Evolutionary conservation across 768 basidiomycete genomes (phyloP), one percentile per base, ranked within the genome.

Genomic region (Gyrodon lividus): DNA sequence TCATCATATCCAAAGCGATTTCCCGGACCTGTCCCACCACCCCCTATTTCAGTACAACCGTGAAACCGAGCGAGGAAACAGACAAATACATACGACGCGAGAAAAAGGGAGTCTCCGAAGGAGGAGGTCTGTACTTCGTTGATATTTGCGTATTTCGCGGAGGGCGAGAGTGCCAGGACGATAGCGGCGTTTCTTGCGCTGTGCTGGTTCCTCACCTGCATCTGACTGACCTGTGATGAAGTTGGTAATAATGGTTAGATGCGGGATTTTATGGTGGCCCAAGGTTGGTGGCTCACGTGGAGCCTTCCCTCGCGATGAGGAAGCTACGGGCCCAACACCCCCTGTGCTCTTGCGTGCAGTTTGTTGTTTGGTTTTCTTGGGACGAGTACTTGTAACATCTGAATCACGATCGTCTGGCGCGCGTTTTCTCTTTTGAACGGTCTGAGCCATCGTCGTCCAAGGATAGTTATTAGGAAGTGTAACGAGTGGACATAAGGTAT

Each of bases 81-180:
- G 10, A 42, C 34, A 44, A 45, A 17, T 22, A 80, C 89, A 64
- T 61, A 97, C 94, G 61, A 97, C 75, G 60, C 94, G 89, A 42
- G 92, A 89, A 67, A 98, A 98, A 0, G 94, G 94, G 38, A 97
- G 78, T 68, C 89, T 96, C 57, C 82, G 81, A 51, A 98, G 73
- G 54, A 98, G 74, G 38, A 97, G 75, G 64, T 95, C 93, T 6
- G 94, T 97, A 60, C 85, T 88, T 68, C 90, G 92, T 68, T 98
- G 94, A 69, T 97, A 98, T 66, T 88, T 91, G 61, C 95, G 80
- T 46, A 98, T 96, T 73, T 98, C 94, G 39, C 88, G 82, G 56
- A 98, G 73, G 30, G 94, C 94, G 51, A 89, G 83, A 3, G 92
- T 95, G 8, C 94, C 94, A 0, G 94, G 94, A 54, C 92, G 81